These are phyloP conservation scores for Verbascum thapsus DNA, from an alignment of 257 asterid species.

Conservation along the genomic window DNA sequence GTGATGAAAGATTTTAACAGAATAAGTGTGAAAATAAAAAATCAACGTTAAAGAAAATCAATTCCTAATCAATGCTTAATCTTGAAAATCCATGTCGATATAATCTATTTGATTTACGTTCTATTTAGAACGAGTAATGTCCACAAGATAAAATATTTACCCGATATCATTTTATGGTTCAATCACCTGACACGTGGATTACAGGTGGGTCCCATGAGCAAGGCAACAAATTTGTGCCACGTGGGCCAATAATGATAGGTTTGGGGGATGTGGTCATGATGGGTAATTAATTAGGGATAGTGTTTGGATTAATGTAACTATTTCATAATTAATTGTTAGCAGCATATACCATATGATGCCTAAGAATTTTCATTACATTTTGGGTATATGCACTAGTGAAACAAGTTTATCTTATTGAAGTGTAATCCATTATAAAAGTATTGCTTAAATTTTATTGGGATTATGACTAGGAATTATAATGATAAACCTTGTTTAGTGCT, in stretches of 20 bases:
- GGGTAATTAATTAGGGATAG: not conserved
- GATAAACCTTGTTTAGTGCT: conserved; percentile 1
- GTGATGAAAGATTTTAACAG: no score
- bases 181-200: not conserved
- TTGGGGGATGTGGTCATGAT: conserved; percentile 5
- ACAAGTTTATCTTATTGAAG: not conserved
- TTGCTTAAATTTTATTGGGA: conserved; percentile 9
- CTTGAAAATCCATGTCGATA: no score
- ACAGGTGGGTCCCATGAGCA: not conserved
- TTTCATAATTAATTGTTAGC: not conserved
- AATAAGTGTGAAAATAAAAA: no score
- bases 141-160: no score
- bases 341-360: not conserved
- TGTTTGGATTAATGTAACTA: not conserved
- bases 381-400: not conserved
- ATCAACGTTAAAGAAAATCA: no score
- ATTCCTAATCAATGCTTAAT: no score
- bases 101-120: no score
- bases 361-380: not conserved
- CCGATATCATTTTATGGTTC: no score
- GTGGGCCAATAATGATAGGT: not conserved
- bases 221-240: conserved; percentile 18
- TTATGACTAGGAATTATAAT: conserved; percentile 35
- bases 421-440: conserved; percentile 23
- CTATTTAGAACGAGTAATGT: no score